These are phyloP conservation scores for Cerrena zonata DNA, from an alignment of 1,284 basidiomycete species.

Conservation along the genomic window DNA sequence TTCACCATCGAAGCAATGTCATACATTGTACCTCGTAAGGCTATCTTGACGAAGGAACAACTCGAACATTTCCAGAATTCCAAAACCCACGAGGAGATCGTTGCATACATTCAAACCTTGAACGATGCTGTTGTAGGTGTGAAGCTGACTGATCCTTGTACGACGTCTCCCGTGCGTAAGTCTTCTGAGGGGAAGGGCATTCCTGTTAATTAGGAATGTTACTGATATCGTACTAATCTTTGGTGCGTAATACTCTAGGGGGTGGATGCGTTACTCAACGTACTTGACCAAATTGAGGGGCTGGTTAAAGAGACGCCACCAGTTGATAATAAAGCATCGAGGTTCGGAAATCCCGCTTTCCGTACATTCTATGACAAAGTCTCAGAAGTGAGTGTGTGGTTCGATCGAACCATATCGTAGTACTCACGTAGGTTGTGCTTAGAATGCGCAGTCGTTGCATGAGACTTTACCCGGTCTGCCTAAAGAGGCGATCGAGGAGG, in stretches of 20 bases:
- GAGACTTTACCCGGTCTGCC: constrained; percentile 53
- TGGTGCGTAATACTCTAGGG: constrained; percentile 41
- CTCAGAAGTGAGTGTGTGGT: constrained; percentile 54
- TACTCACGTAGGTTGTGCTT: neutral
- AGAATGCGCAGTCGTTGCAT: constrained; percentile 53
- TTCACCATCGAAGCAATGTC: constrained; percentile 17
- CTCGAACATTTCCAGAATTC: constrained; percentile 80
- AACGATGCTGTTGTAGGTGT: constrained; percentile 75
- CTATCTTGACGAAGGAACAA: constrained; percentile 75
- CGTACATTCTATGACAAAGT: constrained; percentile 85
- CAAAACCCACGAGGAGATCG: constrained; percentile 63
- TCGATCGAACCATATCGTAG: neutral
- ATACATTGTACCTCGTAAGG: constrained; percentile 50
- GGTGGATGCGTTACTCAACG: constrained; percentile 51
- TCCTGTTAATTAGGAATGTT: neutral
- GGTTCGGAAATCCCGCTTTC: constrained; percentile 98
- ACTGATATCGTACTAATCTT: neutral
- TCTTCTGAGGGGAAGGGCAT: too few relatives aligned
- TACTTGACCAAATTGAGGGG: constrained; percentile 67
- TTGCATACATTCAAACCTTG: constrained; percentile 70
- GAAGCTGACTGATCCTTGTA: constrained; percentile 66
- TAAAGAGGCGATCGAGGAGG: constrained; percentile 53
- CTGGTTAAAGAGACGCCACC: constrained; percentile 73
- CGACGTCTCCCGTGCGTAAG: constrained; percentile 50
- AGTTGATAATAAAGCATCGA: constrained; percentile 83